Evolutionary conservation across 371 early-diverging fungal species (phyloP).

Genomic region (Haplosporangium sp.): DNA sequence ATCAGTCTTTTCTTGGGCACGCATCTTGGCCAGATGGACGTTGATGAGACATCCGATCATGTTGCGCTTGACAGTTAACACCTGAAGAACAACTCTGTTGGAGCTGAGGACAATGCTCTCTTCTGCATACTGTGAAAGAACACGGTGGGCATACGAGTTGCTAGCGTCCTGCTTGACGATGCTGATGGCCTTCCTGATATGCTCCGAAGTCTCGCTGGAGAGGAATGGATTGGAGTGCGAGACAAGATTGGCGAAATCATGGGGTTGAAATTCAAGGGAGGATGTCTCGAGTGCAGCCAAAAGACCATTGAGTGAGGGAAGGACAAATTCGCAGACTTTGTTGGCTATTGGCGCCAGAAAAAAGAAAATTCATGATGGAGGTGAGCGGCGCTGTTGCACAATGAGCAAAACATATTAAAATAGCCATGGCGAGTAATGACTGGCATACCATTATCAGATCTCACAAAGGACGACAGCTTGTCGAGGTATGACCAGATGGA

Average conservation of each 20-base stretch:
- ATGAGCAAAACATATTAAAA: not conserved
- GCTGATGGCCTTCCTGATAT: constrained; percentile 64
- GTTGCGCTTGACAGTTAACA: constrained; percentile 65
- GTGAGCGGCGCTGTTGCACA: not conserved
- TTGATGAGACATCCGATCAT: constrained; percentile 61
- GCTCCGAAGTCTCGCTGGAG: constrained; percentile 63
- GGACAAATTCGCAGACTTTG: constrained; percentile 68
- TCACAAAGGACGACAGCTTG: constrained; percentile 49
- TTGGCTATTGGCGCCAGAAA: constrained; percentile 51
- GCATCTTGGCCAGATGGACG: constrained; percentile 31
- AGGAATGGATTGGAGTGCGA: constrained; percentile 66
- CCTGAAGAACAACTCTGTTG: constrained; percentile 63
- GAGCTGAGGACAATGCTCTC: constrained; percentile 61
- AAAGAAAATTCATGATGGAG: not conserved
- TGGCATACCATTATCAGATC: constrained; percentile 33
- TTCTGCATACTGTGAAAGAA: constrained; percentile 62
- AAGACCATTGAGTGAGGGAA: constrained; percentile 75
- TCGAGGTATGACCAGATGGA: constrained; percentile 59
- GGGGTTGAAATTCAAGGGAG: constrained; percentile 62
- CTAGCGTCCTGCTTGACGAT: constrained; percentile 56
- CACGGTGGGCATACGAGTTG: constrained; percentile 60
- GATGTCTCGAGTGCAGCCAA: constrained; percentile 71
- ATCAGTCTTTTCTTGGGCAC: constrained; percentile 7
- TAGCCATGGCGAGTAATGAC: not conserved
- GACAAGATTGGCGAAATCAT: constrained; percentile 61